phyloP scores from a whole-genome alignment of 106 monocot genomes.

The Narthecium ossifragum region DNA sequence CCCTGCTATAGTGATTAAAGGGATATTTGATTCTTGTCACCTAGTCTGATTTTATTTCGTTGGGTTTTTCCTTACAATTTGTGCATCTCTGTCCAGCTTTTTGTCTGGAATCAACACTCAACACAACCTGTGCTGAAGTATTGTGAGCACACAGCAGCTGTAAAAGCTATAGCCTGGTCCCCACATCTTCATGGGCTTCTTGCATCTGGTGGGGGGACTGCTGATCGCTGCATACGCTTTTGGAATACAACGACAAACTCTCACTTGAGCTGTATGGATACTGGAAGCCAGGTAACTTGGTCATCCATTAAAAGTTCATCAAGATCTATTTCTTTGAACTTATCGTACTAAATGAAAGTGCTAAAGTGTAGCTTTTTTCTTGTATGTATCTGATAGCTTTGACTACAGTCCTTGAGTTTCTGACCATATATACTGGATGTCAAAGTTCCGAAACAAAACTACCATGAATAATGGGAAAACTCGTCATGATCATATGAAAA shows the following conservation, averaged over 20 bases:
- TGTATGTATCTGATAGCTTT: not conserved
- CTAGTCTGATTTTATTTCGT: not conserved
- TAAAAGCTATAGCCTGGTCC: slow-evolving; percentile 99
- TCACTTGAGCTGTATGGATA: slow-evolving; percentile 76
- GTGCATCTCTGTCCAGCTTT: slow-evolving; percentile 49
- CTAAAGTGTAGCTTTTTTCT: too few relatives aligned
- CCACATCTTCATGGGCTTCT: slow-evolving; percentile 92
- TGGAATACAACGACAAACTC: slow-evolving; percentile 96
- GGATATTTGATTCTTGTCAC: not conserved
- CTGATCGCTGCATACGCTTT: slow-evolving; percentile 93
- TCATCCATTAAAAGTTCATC: not conserved
- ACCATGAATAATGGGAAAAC: too few relatives aligned
- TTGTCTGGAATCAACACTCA: slow-evolving; percentile 95
- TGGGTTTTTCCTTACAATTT: not conserved
- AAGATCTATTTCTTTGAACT: not conserved
- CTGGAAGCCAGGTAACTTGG: slow-evolving; percentile 89
- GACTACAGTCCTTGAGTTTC: not conserved
- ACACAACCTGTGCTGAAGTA: slow-evolving; percentile 83
- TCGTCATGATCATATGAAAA: too few relatives aligned
- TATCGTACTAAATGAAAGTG: too few relatives aligned
- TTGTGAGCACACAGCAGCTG: slow-evolving; percentile 95
- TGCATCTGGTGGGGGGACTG: slow-evolving; percentile 98
- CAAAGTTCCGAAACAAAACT: not conserved
- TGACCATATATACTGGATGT: not conserved
- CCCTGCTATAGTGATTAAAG: slow-evolving; percentile 1